Evolutionary conservation across 106 monocot genomes (phyloP), one percentile per base, ranked within the genome.

Genomic region (Dendrobium huoshanense): DNA sequence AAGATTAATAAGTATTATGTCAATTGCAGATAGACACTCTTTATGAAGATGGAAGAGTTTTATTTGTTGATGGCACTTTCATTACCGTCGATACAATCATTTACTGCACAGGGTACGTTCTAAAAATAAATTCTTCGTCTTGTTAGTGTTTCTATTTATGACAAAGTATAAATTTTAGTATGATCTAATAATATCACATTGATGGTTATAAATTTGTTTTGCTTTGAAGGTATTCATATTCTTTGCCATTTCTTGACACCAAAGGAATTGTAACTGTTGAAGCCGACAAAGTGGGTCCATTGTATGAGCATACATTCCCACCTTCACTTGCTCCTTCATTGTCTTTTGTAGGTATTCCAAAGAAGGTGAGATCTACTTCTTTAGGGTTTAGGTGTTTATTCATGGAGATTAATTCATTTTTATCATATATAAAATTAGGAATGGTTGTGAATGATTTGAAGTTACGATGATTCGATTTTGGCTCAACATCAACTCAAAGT

Each of bases 241-340:
- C 86, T 51, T 85, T 90, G 24, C 87, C 90, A 64, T 93, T 90
- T 55, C 92, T 93, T 83, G 88, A 93, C 84, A 85, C 86, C 75
- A 88, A 85, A 80, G 93, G 85, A 41, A 78, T 81, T 56, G 87
- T 93, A 47, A 41, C 16, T 56, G 77, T 90, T 17, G 87, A 90
- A 77, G 90, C 87, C 79, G 85, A 87, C 72, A 82, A 88, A 84
- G 93, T 93, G 55, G 90, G 93, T 33, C 93, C 93, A 81, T 80
- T 93, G 67, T 93, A 87, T 83, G 88, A 93, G 82, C 93, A 93
- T 82, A 88, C 88, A 47, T 93, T 93, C 72, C 90, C 93, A 74
- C 93, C 90, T 59, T 80, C 87, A 31, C 83, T 90, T 61, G 88
- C 90, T 47, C 90, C 93, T 61, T 88, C 80, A 72, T 88, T 93